Evolutionary conservation across 345 rosid species (phyloP).

Genomic region (Garcia nutans): DNA sequence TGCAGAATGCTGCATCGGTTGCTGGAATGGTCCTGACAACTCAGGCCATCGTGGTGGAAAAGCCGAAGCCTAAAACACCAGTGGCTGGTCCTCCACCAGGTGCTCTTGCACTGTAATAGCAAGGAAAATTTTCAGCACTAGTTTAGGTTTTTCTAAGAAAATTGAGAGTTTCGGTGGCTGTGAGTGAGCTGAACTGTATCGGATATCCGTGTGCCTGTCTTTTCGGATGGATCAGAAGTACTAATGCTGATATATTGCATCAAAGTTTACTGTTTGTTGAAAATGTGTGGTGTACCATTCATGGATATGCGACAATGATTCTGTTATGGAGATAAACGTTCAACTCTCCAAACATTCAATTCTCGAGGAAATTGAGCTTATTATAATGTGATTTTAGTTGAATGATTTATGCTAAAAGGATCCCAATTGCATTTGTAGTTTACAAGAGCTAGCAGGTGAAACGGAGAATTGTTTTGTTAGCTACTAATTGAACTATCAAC

Average conservation of each 20-base stretch:
- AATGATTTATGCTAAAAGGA: too few species aligned
- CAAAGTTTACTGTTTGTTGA: not conserved
- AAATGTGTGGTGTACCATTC: not conserved
- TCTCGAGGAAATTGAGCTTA: too few species aligned
- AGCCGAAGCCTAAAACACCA: constrained; percentile 60
- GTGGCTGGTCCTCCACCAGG: constrained; percentile 62
- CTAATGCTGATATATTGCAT: not conserved
- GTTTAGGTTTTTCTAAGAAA: constrained; percentile 14
- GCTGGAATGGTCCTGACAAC: constrained; percentile 98
- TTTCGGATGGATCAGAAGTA: constrained; percentile 2
- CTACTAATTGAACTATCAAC: too few species aligned
- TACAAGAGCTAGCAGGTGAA: too few species aligned
- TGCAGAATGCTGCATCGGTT: constrained; percentile 93
- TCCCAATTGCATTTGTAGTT: too few species aligned
- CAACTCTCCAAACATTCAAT: too few species aligned
- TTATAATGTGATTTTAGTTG: too few species aligned
- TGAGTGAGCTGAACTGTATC: not conserved
- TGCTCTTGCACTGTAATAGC: constrained; percentile 46
- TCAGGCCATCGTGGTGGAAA: constrained; percentile 95
- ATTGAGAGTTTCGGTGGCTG: constrained; percentile 8
- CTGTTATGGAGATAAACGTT: too few species aligned
- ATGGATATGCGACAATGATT: too few species aligned
- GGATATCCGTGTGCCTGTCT: not conserved
- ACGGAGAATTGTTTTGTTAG: too few species aligned
- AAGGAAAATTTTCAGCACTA: not conserved